Evolutionary conservation across 2,329 filamentous ascomycete species (phyloP).

Genomic region (Trichoderma sp.): DNA sequence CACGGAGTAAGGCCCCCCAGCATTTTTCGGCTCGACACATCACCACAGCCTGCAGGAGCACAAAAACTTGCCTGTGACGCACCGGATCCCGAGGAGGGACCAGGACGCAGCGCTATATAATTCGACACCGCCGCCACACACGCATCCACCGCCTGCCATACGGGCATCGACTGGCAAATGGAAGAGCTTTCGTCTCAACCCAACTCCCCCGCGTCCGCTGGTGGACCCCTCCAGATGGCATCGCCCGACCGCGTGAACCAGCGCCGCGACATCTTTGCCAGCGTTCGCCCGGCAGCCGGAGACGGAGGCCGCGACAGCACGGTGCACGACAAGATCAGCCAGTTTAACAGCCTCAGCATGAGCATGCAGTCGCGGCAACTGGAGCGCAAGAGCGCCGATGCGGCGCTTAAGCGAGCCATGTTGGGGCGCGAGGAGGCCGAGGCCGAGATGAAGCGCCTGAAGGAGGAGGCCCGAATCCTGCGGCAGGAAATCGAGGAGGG

Average conservation of each 20-base stretch:
- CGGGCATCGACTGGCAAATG: conserved; percentile 40
- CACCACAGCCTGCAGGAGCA: background rate
- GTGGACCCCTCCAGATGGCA: conserved; percentile 61
- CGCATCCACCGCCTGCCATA: background rate
- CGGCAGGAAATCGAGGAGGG: conserved; percentile 66
- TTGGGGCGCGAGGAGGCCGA: conserved; percentile 73
- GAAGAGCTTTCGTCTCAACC: conserved; percentile 52
- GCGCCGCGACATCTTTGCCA: conserved; percentile 45
- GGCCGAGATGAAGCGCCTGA: conserved; percentile 64
- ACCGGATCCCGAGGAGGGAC: background rate
- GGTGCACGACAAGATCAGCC: conserved; percentile 69
- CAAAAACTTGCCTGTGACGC: background rate
- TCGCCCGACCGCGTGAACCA: conserved; percentile 68
- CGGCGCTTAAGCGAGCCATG: conserved; percentile 68
- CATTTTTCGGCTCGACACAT: background rate
- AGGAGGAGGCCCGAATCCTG: conserved; percentile 62
- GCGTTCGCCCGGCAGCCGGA: conserved; percentile 35
- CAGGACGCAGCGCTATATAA: background rate
- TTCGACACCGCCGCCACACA: background rate
- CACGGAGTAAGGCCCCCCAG: conserved; percentile 12
- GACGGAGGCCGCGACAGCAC: conserved; percentile 58
- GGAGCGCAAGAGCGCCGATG: conserved; percentile 67
- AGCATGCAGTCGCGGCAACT: conserved; percentile 63
- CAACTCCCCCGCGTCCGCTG: conserved; percentile 55
- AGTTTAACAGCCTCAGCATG: conserved; percentile 71